These are phyloP conservation scores for Hypericum androsaemum DNA, from an alignment of 345 rosid species.

Conservation along the genomic window DNA sequence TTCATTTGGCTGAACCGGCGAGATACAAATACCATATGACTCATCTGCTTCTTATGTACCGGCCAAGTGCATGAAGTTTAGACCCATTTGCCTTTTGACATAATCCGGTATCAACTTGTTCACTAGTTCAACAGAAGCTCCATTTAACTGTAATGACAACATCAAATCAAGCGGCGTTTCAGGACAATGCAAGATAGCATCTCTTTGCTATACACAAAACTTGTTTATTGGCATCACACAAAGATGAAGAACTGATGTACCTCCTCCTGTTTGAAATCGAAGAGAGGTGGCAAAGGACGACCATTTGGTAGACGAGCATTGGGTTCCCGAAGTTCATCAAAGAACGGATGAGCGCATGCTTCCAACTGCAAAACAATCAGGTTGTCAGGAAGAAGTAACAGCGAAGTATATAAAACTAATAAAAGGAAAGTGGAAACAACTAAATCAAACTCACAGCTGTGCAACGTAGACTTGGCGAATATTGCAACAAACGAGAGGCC, in stretches of 20 bases:
- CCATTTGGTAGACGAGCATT: slow-evolving; percentile 25
- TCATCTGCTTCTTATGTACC: slow-evolving; percentile 37
- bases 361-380: slow-evolving; percentile 14
- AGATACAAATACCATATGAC: slow-evolving; percentile 12
- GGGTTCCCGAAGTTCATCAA: slow-evolving; percentile 30
- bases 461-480: slow-evolving; percentile 27
- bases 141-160: slow-evolving; percentile 33
- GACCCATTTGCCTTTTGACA: slow-evolving; percentile 67
- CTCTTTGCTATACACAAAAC: background rate
- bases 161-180: slow-evolving; percentile 7
- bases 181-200: background rate
- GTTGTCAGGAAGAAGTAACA: too few relatives aligned
- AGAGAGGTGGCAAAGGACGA: slow-evolving; percentile 22
- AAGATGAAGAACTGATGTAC: background rate
- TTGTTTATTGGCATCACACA: too few relatives aligned
- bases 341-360: slow-evolving; percentile 31
- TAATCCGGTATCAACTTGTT: slow-evolving; percentile 81
- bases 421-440: background rate
- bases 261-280: slow-evolving; percentile 49
- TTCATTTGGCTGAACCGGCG: slow-evolving; percentile 19
- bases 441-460: slow-evolving; percentile 19
- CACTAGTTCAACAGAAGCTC: slow-evolving; percentile 66
- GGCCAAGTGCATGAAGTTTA: slow-evolving; percentile 58
- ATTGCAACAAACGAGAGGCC: slow-evolving; percentile 25
- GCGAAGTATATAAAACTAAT: too few relatives aligned